Evolutionary conservation across 441 rosid species (phyloP), one percentile per base, ranked within the genome.

Genomic region (Adansonia grandidieri): DNA sequence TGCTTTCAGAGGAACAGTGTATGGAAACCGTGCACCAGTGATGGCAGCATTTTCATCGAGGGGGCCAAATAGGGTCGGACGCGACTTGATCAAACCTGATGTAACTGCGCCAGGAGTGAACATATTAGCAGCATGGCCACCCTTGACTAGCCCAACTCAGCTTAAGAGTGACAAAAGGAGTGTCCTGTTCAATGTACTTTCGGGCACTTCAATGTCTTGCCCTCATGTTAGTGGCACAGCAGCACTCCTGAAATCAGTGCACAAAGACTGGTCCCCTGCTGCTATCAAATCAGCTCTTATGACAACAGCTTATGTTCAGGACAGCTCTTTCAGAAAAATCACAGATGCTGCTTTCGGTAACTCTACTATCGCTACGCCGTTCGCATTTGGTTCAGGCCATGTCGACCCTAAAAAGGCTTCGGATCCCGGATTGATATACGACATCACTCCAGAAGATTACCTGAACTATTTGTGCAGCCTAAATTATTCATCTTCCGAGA

Each of bases 141-240:
- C 91, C 1, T 68, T 63, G 42, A 48, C 80, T 32, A 84, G 87
- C 77, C 91, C 91, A 28, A 84, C 87, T 11, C 81, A 78, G 62
- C 80, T 89, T 7, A 71, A 58, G 40, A 81, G 81, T 2, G 95
- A 91, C 60, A 81, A 82, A 53, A 85, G 95, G 66, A 81, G 89
- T 0, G 91, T 91, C 63, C 45, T 75, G 3, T 91, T 89, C 89
- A 91, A 89, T 78, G 80, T 91, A 67, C 64, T 83, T 48, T 91
- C 95, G 0, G 93, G 93, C 75, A 89, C 81, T 17, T 91, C 92
- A 84, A 91, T 91, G 95, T 87, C 95, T 2, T 91, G 95, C 80
- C 95, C 95, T 5, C 95, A 91, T 73, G 76, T 89, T 22, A 89
- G 89, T 32, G 95, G 95, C 73, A 63, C 88, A 14, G 93, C 93